Conservation (phyloP, 768 basidiomycete species). For the Rhizopogon vinicolor region DNA sequence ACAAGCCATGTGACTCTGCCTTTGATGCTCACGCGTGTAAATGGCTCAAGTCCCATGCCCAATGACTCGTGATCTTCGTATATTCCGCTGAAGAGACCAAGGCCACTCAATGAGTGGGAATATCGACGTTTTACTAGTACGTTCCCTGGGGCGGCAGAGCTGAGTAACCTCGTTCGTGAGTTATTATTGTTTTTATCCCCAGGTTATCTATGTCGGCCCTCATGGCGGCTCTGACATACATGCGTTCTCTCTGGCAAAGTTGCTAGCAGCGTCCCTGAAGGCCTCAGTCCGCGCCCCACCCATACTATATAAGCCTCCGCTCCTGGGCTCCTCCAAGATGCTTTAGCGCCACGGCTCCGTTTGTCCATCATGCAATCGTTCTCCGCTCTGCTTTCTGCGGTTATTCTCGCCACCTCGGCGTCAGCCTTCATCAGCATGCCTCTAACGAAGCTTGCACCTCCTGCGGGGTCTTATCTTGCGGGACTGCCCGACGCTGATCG, state of each 20-base stretch:
- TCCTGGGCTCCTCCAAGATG: not conserved
- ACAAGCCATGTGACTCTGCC: no score
- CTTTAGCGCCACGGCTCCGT: not conserved
- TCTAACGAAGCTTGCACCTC: not conserved
- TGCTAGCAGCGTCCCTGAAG: not conserved
- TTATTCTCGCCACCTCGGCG: not conserved
- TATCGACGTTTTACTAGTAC: no score
- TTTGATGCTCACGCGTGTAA: no score
- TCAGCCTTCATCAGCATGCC: not conserved
- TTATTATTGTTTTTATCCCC: no score
- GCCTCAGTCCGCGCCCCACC: not conserved
- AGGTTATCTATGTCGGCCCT: no score
- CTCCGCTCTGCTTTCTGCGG: not conserved
- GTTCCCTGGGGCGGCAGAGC: no score
- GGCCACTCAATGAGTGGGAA: no score
- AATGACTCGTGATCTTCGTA: no score
- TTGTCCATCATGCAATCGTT: not conserved
- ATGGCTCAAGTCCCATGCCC: no score
- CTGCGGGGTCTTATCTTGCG: not conserved
- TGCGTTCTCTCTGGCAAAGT: not conserved
- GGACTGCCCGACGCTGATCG: conserved; percentile 3
- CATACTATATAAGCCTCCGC: not conserved
- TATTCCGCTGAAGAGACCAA: no score
- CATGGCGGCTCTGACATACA: not conserved
- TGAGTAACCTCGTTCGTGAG: no score